These are phyloP conservation scores for Protomyces macrosporus DNA, from an alignment of 1,139 yeast genomes.

Conservation along the genomic window DNA sequence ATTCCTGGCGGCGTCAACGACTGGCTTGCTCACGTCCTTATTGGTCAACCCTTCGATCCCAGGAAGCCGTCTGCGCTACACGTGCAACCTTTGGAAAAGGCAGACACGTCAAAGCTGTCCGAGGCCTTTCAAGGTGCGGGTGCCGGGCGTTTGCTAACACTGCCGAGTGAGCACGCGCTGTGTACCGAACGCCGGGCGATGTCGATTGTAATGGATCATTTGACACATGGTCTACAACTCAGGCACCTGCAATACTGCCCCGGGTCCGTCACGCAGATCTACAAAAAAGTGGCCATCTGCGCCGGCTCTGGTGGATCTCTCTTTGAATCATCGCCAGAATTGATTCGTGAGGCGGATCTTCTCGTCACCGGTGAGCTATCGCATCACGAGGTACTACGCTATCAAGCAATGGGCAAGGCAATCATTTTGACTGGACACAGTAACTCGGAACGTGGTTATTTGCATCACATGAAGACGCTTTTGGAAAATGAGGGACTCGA, in stretches of 20 bases:
- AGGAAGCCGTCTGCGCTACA: conserved; percentile 4
- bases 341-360: conserved; percentile 53
- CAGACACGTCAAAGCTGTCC: conserved; percentile 29
- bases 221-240: conserved; percentile 54
- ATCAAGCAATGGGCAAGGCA: conserved; percentile 65
- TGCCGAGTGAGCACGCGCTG: conserved; percentile 46
- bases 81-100: conserved; percentile 29
- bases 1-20: conserved; percentile 89
- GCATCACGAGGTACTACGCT: conserved; percentile 78
- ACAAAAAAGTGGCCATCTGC: conserved; percentile 62
- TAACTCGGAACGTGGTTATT: conserved; percentile 85
- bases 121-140: conserved; percentile 56
- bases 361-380: conserved; percentile 88
- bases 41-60: conserved; percentile 33
- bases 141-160: conserved; percentile 68
- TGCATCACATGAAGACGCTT: conserved; percentile 50
- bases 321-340: conserved; percentile 48
- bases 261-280: conserved; percentile 39
- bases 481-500: conserved; percentile 43
- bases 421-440: conserved; percentile 72
- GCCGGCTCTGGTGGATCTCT: conserved; percentile 91
- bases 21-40: conserved; percentile 68
- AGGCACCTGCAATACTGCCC: conserved; percentile 60
- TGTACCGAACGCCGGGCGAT: conserved; percentile 33
- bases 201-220: conserved; percentile 28